These are phyloP conservation scores for Pseudocercospora ulei DNA, from an alignment of 2,329 filamentous ascomycete genomes.

Conservation along the genomic window DNA sequence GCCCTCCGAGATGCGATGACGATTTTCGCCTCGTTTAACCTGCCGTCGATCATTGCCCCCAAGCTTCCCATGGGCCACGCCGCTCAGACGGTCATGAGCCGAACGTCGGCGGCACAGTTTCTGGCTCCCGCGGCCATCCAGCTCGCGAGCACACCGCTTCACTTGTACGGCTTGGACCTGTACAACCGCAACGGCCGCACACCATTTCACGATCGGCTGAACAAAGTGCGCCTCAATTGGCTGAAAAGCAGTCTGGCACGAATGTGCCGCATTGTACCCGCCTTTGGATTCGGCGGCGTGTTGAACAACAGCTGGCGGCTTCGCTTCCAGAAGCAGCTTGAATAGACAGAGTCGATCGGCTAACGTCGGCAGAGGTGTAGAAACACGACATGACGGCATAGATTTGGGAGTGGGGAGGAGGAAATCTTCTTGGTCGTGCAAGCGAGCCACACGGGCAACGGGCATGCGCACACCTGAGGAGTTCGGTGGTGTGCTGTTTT, in stretches of 20 bases:
- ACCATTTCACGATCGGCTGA: conserved; percentile 52
- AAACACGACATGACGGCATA: not conserved
- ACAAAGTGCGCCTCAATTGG: conserved; percentile 65
- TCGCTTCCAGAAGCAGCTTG: conserved; percentile 55
- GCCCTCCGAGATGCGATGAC: conserved; percentile 74
- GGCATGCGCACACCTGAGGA: conserved; percentile 12
- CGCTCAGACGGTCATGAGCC: conserved; percentile 45
- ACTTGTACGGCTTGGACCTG: conserved; percentile 73
- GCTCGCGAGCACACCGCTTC: conserved; percentile 68
- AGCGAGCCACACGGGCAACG: conserved; percentile 11
- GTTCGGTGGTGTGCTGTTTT: conserved; percentile 13
- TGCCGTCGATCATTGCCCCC: conserved; percentile 69
- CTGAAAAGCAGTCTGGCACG: conserved; percentile 61
- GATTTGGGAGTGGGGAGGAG: not conserved
- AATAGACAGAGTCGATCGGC: conserved; percentile 26
- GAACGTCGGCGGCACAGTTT: conserved; percentile 59
- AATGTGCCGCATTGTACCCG: conserved; percentile 76
- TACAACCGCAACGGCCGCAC: conserved; percentile 58
- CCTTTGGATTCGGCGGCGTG: conserved; percentile 79
- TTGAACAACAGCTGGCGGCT: conserved; percentile 66
- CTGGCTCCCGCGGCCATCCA: conserved; percentile 69
- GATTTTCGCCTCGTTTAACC: conserved; percentile 85
- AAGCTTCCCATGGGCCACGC: conserved; percentile 43
- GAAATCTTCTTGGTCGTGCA: not conserved
- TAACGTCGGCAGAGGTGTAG: conserved; percentile 3